Evolutionary conservation across 805 yeast genomes (phyloP), one percentile per base, ranked within the genome.

Genomic region (Candida qinlingensis): DNA sequence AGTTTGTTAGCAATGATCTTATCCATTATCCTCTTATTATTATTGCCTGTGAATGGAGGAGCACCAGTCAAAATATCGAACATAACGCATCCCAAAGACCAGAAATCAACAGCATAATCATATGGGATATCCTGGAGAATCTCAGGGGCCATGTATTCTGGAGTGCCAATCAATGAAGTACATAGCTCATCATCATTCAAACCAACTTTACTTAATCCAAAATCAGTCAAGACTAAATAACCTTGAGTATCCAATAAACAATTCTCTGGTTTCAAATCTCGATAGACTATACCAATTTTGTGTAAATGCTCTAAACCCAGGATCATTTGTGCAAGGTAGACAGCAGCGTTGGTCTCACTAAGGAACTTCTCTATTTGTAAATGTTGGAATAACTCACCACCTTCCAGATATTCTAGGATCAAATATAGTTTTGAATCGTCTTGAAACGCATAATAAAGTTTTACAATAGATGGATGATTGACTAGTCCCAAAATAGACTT

Each of bases 221-320:
- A 92, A 68, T 92, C 99, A 68, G 98, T 94, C 50, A 92, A 73
- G 0, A 97, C 97, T 56, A 94, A 83, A 64, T 88, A 97, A 10
- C 99, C 99, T 65, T 88, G 84, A 9, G 96, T 96, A 67, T 92
- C 98, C 45, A 92, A 73, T 54, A 92, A 69, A 56, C 94, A 92
- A 66, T 92, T 92, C 68, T 92, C 99, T 0, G 99, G 99, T 69
- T 92, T 92, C 63, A 92, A 76, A 69, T 92, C 99, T 64, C 99
- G 82, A 70, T 92, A 94, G 47, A 92, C 97, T 55, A 92, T 92
- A 58, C 89, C 97, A 65, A 89, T 87, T 61, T 89, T 89, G 63
- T 92, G 99, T 55, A 92, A 74, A 67, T 90, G 96, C 69, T 94
- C 96, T 51, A 92, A 72, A 0, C 98, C 98, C 47, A 92, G 68